Evolutionary conservation across 2,329 filamentous ascomycete genomes (phyloP).

Genomic region (Grosmannia serpens): DNA sequence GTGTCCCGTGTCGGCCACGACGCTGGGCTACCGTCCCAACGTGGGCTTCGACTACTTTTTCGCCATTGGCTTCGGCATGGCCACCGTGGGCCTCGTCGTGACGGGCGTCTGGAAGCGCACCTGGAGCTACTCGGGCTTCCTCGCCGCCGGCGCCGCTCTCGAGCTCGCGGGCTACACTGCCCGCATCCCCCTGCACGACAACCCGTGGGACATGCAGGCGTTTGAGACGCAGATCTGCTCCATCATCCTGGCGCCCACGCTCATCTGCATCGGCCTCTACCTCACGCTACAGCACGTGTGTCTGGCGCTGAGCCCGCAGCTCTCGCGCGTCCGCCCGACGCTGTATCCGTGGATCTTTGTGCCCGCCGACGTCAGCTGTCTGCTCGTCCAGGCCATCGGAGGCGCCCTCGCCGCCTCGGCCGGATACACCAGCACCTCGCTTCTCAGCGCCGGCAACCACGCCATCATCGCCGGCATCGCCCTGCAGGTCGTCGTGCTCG

Average conservation of each 20-base stretch:
- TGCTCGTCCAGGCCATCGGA: slow-evolving; percentile 47
- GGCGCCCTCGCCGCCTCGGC: slow-evolving; percentile 43
- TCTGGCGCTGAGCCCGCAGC: slow-evolving; percentile 32
- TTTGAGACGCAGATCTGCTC: slow-evolving; percentile 49
- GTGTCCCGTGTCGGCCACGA: slow-evolving; percentile 41
- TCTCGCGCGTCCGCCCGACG: slow-evolving; percentile 40
- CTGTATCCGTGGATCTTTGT: slow-evolving; percentile 47
- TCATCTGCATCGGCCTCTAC: slow-evolving; percentile 52
- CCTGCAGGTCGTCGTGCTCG: slow-evolving; percentile 40
- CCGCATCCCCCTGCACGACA: slow-evolving; percentile 36
- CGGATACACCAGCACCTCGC: slow-evolving; percentile 19
- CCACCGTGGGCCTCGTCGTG: slow-evolving; percentile 27
- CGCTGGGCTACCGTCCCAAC: slow-evolving; percentile 45
- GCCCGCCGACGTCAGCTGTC: slow-evolving; percentile 45
- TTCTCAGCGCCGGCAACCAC: slow-evolving; percentile 35
- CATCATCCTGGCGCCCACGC: slow-evolving; percentile 47
- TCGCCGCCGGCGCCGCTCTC: slow-evolving; percentile 36
- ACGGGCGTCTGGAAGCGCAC: slow-evolving; percentile 39
- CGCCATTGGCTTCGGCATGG: slow-evolving; percentile 34
- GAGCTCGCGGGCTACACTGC: slow-evolving; percentile 44
- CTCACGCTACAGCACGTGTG: slow-evolving; percentile 51
- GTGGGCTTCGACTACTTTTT: slow-evolving; percentile 45
- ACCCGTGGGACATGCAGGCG: slow-evolving; percentile 41
- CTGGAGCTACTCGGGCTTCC: slow-evolving; percentile 40
- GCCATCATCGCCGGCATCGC: slow-evolving; percentile 42